Base-by-base conservation (phyloP, 495 filamentous ascomycete genomes). In the Hypoxylon trugodes region DNA sequence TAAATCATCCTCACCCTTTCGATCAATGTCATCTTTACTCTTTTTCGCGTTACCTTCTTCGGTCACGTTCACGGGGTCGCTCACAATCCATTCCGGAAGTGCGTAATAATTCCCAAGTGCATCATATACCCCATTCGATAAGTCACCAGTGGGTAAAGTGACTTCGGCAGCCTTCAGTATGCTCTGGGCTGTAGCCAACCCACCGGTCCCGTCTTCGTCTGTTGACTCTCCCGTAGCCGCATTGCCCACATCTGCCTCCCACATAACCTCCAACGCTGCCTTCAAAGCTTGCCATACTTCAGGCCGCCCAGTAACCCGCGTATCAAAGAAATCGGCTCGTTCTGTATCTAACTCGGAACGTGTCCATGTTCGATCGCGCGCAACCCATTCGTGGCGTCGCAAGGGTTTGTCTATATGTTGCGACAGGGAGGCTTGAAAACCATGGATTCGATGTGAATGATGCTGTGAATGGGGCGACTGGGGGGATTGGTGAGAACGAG, bases 211-310 rank as follows among this genome's bases (percentile, higher is more conserved):
- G 36, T 77, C 77, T 6, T 72, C 68, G 1, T 73, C 68, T 32
- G 33, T 43, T 42, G 26, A 59, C 7, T 69, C 69, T 15, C 67
- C 59, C 4, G 57, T 49, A 2, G 59, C 56, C 13, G 61, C 65
- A 1, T 59, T 59, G 3, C 59, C 61, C 19, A 59, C 59, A 41
- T 78, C 74, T 0, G 69, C 69, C 16, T 70, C 70, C 74, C 86
- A 87, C 62, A 96, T 66, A 13, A 90, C 73, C 50, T 90, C 84
- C 10, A 90, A 76, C 0, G 87, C 90, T 0, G 84, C 76, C 22
- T 81, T 81, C 8, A 96, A 59, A 1, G 91, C 89, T 33, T 82
- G 83, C 93, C 93, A 98, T 35, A 93, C 79, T 66, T 96, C 91
- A 10, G 81, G 59, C 4, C 85, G 81, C 7, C 92, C 92, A 4